A percentile compares a stretch with the other conserved stretches of the same genome.
phyloP scores from a whole-genome alignment of 129 eudicot species.

The Deinandra increscens region DNA sequence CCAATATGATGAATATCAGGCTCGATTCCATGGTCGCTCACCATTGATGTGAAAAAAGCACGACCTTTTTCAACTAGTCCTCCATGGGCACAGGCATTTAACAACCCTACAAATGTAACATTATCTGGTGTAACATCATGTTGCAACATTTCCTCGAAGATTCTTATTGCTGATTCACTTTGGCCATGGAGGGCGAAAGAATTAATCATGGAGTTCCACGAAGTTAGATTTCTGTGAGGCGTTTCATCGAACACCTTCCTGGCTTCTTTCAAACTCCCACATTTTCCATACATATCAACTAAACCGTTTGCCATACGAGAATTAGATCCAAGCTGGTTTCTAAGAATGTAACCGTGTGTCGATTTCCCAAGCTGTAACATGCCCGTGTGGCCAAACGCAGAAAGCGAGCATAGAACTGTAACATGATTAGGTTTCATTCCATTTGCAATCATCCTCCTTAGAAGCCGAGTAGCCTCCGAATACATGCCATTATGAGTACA shows the following conservation, averaged over 20 bases:
- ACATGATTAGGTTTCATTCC: constrained; percentile 62
- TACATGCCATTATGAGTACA: constrained; percentile 68
- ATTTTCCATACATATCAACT: constrained; percentile 85
- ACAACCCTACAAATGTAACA: constrained; percentile 64
- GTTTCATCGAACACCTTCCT: constrained; percentile 47
- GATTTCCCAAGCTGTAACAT: constrained; percentile 79
- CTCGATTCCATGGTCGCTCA: constrained; percentile 41
- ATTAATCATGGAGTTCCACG: constrained; percentile 77
- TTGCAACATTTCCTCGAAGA: constrained; percentile 55
- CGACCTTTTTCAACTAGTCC: constrained; percentile 73
- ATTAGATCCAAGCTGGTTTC: constrained; percentile 42
- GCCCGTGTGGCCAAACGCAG: constrained; percentile 68
- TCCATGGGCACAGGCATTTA: constrained; percentile 81
- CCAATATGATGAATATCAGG: constrained; percentile 81
- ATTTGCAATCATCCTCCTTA: constrained; percentile 48
- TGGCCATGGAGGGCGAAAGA: constrained; percentile 64
- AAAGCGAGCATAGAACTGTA: constrained; percentile 52
- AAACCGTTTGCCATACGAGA: constrained; percentile 48
- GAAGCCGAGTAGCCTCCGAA: constrained; percentile 54
- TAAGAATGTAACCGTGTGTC: constrained; percentile 51
- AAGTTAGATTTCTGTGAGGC: constrained; percentile 42
- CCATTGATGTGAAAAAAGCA: constrained; percentile 57
- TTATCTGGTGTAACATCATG: constrained; percentile 49
- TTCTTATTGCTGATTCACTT: constrained; percentile 42
- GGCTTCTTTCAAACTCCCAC: constrained; percentile 71